Evolutionary conservation across 106 monocot species (phyloP).

Genomic region (Dendrobium catenatum): DNA sequence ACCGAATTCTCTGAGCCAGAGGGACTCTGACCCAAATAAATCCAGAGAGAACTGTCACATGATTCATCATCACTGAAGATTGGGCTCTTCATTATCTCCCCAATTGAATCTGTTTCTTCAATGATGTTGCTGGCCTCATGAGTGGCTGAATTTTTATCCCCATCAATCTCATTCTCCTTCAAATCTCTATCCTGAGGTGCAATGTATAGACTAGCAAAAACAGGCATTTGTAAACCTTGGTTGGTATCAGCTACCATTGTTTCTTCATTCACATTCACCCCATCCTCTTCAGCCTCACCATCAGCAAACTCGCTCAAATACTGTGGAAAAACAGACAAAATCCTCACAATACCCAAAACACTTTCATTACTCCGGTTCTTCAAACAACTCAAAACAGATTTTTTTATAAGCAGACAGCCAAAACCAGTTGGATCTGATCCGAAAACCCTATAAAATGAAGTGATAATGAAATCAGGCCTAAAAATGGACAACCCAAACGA

Average conservation of each 20-base stretch:
- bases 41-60: conserved; percentile 77
- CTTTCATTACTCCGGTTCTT: conserved; percentile 60
- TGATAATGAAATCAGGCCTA: conserved; percentile 94
- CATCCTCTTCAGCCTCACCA: conserved; percentile 46
- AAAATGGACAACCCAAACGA: conserved; percentile 86
- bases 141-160: conserved; percentile 66
- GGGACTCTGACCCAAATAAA: conserved; percentile 89
- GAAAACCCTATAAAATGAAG: conserved; percentile 90
- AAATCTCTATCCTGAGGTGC: conserved; percentile 70
- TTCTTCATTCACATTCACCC: conserved; percentile 31
- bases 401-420: conserved; percentile 88
- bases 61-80: conserved; percentile 87
- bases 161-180: conserved; percentile 69
- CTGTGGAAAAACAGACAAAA: conserved; percentile 74
- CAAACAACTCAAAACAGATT: conserved; percentile 72
- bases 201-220: conserved; percentile 82
- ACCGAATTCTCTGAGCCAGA: conserved; percentile 49
- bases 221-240: conserved; percentile 56
- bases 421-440: conserved; percentile 87
- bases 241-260: conserved; percentile 14
- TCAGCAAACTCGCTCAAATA: conserved; percentile 84
- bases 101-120: conserved; percentile 80
- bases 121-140: conserved; percentile 68
- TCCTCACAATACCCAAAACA: conserved; percentile 81
- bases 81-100: conserved; percentile 93